Evolutionary conservation across 352 stramenopile species (phyloP).

Genomic region (Globisporangium okanoganense): DNA sequence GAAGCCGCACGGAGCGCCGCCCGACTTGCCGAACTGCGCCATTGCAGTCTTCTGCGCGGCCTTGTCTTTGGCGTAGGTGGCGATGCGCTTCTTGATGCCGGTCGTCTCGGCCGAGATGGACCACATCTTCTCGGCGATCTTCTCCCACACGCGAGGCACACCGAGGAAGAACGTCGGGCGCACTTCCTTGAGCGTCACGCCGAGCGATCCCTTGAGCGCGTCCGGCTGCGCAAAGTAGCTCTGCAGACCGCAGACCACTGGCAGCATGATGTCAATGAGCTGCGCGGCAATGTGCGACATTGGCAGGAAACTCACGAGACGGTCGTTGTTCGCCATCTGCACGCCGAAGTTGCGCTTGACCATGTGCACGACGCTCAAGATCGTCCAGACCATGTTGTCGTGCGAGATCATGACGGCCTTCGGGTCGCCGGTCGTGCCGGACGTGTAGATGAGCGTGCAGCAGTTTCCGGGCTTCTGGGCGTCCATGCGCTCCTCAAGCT

Average conservation of each 20-base stretch:
- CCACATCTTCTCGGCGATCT: conserved; percentile 91
- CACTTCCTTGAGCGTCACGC: conserved; percentile 80
- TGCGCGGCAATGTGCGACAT: conserved; percentile 89
- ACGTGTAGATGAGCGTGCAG: conserved; percentile 94
- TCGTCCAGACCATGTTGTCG: conserved; percentile 92
- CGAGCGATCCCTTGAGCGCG: conserved; percentile 87
- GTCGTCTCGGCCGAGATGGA: conserved; percentile 79
- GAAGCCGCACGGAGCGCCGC: conserved; percentile 86
- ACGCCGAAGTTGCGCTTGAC: conserved; percentile 56
- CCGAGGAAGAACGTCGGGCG: conserved; percentile 89
- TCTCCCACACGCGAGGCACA: conserved; percentile 91
- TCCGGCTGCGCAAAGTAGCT: conserved; percentile 89
- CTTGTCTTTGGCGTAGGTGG: conserved; percentile 88
- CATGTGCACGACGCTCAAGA: conserved; percentile 55
- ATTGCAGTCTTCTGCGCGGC: conserved; percentile 70
- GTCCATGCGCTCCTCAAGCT: conserved; percentile 70
- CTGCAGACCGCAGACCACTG: conserved; percentile 55
- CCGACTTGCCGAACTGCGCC: conserved; percentile 83
- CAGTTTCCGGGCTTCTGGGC: conserved; percentile 82
- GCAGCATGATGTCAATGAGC: conserved; percentile 86
- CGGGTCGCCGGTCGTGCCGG: conserved; percentile 92
- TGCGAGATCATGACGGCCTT: conserved; percentile 97
- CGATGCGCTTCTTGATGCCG: conserved; percentile 91
- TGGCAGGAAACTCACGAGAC: conserved; percentile 85
- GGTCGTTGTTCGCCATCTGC: conserved; percentile 59